Evolutionary conservation across 768 basidiomycete genomes (phyloP).

Genomic region (Boletellus ananas): DNA sequence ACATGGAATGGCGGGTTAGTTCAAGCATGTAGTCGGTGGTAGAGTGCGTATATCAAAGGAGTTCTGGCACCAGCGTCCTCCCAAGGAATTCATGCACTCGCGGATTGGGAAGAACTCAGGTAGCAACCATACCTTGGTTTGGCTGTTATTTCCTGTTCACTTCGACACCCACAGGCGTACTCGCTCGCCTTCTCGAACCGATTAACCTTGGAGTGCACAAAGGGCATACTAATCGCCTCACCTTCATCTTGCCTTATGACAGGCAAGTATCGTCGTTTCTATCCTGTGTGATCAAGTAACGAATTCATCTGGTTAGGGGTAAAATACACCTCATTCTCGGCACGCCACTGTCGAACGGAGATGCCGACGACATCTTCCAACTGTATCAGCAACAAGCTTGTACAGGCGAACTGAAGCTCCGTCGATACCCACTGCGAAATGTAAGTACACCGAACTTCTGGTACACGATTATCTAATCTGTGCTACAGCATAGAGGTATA

Average conservation of each 20-base stretch:
- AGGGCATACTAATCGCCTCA: constrained; percentile 34
- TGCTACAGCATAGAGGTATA: constrained; percentile 64
- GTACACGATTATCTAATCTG: constrained; percentile 8
- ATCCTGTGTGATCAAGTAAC: neutral
- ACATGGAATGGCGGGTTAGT: constrained; percentile 8
- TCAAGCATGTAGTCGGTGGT: constrained; percentile 13
- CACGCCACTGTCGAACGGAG: constrained; percentile 33
- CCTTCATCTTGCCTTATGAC: constrained; percentile 47
- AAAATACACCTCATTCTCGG: constrained; percentile 54
- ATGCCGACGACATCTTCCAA: constrained; percentile 55
- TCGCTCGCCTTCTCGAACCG: constrained; percentile 13
- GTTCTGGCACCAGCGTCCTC: constrained; percentile 33
- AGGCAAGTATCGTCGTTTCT: constrained; percentile 33
- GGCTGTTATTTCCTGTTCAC: neutral
- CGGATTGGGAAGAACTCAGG: constrained; percentile 30
- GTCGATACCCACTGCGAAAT: constrained; percentile 66
- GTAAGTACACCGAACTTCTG: constrained; percentile 34
- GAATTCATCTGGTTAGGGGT: constrained; percentile 38
- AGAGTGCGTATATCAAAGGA: constrained; percentile 33
- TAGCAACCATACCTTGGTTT: neutral
- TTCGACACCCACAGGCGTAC: constrained; percentile 17
- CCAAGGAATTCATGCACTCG: constrained; percentile 25
- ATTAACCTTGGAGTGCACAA: constrained; percentile 18
- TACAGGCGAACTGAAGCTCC: constrained; percentile 53
- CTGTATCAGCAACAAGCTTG: constrained; percentile 66